Percentiles rank a stretch among this genome's conserved stretches.
phyloP scores from a whole-genome alignment of 192 early-diverging fungal genomes.

The Coemansia sp. region DNA sequence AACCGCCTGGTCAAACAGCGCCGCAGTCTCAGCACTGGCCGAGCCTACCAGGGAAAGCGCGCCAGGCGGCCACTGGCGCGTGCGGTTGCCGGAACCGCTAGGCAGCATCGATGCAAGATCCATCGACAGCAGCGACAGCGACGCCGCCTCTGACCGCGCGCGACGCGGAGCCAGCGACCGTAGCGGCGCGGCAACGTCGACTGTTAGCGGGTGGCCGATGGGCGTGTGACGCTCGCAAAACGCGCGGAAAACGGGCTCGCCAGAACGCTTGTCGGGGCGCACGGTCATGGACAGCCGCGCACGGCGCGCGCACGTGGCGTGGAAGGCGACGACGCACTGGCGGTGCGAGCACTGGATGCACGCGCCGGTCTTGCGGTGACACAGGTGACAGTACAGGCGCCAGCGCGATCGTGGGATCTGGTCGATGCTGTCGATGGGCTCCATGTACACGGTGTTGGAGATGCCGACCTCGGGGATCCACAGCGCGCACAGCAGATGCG shows the following conservation, averaged over 20 bases:
- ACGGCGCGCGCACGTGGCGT: slow-evolving; percentile 89
- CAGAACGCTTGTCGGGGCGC: slow-evolving; percentile 59
- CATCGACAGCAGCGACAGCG: slow-evolving; percentile 24
- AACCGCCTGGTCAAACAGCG: slow-evolving; percentile 9
- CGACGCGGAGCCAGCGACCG: slow-evolving; percentile 16
- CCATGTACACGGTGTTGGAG: slow-evolving; percentile 93
- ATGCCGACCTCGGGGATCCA: slow-evolving; percentile 96
- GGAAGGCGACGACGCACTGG: slow-evolving; percentile 89
- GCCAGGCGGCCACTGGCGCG: slow-evolving; percentile 13
- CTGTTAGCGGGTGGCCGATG: slow-evolving; percentile 37
- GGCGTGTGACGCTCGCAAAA: slow-evolving; percentile 95
- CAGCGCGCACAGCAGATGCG: slow-evolving; percentile 90
- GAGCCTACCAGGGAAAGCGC: slow-evolving; percentile 9
- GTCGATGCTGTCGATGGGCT: slow-evolving; percentile 93
- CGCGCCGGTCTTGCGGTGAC: slow-evolving; percentile 78
- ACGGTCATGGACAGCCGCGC: slow-evolving; percentile 88
- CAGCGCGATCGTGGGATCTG: slow-evolving; percentile 88
- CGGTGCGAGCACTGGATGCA: slow-evolving; percentile 95
- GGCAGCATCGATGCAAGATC: slow-evolving; percentile 21
- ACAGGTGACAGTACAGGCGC: slow-evolving; percentile 87
- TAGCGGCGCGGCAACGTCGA: slow-evolving; percentile 40
- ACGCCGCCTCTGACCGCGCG: slow-evolving; percentile 8
- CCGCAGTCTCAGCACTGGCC: slow-evolving; percentile 10
- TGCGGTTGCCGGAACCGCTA: neutral
- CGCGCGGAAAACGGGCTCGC: slow-evolving; percentile 67